phyloP scores from a whole-genome alignment of 441 rosid species.

The Lepidium campestre region DNA sequence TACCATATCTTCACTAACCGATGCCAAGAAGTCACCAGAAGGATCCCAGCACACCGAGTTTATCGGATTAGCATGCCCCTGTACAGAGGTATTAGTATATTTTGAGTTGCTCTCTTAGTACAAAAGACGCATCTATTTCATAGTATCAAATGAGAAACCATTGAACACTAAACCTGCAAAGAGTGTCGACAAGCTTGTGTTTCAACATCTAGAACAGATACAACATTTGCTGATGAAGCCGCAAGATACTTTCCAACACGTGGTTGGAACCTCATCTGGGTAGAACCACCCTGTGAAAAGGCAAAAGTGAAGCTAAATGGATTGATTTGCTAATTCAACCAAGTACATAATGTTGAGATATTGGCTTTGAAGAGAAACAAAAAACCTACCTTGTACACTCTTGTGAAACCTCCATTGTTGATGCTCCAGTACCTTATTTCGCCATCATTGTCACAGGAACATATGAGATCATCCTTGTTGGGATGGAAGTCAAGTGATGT shows the following conservation, averaged over 20 bases:
- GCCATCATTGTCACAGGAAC: constrained; percentile 82
- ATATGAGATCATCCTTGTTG: constrained; percentile 73
- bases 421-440: constrained; percentile 96
- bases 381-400: constrained; percentile 69
- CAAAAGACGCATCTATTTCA: neutral
- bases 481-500: constrained; percentile 95
- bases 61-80: constrained; percentile 79
- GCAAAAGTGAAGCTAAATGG: neutral
- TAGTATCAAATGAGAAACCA: neutral
- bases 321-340: neutral
- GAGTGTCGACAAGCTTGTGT: constrained; percentile 71
- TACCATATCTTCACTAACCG: constrained; percentile 88
- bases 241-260: constrained; percentile 78
- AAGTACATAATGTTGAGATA: neutral
- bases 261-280: constrained; percentile 89
- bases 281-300: constrained; percentile 66
- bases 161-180: constrained; percentile 50
- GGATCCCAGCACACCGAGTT: constrained; percentile 91
- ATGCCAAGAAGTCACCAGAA: constrained; percentile 70
- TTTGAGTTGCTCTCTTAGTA: neutral
- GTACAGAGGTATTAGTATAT: constrained; percentile 6
- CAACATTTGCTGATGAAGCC: constrained; percentile 80
- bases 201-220: constrained; percentile 80
- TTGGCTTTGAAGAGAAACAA: neutral
- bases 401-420: constrained; percentile 66